Conservation (phyloP, 208 protist genomes). For the Trypanosoma melophagium region DNA sequence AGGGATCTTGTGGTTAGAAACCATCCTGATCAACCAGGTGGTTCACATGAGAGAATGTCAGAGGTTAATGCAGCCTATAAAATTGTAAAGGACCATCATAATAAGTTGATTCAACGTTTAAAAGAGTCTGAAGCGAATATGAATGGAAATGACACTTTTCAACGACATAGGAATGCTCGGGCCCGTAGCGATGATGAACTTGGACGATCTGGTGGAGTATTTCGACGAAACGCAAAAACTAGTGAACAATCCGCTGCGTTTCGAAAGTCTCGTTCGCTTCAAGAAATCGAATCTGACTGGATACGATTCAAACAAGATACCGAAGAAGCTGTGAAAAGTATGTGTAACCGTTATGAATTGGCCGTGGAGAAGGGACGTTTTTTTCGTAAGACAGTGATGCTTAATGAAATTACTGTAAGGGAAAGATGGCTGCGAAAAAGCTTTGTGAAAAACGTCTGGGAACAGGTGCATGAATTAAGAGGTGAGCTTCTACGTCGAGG, state of each 20-base stretch:
- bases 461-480: conserved; percentile 88
- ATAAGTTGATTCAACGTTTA: conserved; percentile 60
- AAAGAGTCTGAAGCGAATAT: conserved; percentile 55
- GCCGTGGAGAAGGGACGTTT: conserved; percentile 82
- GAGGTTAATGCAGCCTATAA: conserved; percentile 89
- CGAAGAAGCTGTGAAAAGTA: conserved; percentile 70
- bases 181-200: conserved; percentile 70
- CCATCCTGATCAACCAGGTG: conserved; percentile 88
- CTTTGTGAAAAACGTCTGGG: conserved; percentile 86
- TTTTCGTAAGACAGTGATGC: conserved; percentile 76
- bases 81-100: conserved; percentile 88
- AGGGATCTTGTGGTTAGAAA: conserved; percentile 80
- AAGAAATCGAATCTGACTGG: conserved; percentile 80
- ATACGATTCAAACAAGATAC: conserved; percentile 62
- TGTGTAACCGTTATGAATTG: conserved; percentile 89
- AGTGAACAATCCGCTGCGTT: conserved; percentile 28
- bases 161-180: conserved; percentile 66
- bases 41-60: conserved; percentile 88
- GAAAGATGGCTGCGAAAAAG: conserved; percentile 88
- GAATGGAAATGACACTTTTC: conserved; percentile 58
- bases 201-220: conserved; percentile 73
- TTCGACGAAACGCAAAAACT: conserved; percentile 56
- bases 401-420: conserved; percentile 85
- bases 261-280: conserved; percentile 48
- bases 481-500: conserved; percentile 85